Evolutionary conservation across 441 rosid genomes (phyloP), one percentile per base, ranked within the genome.

Genomic region (Raphanus hybrid): DNA sequence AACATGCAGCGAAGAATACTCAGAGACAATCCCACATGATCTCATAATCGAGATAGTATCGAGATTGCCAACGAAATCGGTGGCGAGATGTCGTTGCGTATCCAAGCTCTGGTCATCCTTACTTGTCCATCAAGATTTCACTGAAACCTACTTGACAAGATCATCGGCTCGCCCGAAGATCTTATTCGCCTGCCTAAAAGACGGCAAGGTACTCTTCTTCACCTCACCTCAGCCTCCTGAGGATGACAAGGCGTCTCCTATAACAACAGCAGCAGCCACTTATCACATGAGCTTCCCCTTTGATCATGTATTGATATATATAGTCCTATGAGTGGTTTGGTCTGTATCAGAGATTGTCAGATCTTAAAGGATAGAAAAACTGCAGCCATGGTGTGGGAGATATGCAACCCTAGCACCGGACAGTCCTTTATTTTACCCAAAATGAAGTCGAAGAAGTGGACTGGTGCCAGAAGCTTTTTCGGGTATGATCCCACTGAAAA

Each of bases 361-460:
- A 45, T 45, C 15, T 0, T 41, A 41, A 41, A 41, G 4, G 48
- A n/a, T 41, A 41, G 48, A 1, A 45, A 45, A 45, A 45, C 52
- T 45, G 52, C 15, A 45, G 52, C 52, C 52, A 45, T 45, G 52
- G 52, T 45, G 52, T 45, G 52, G 52, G 52, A 45, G 52, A 45
- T 45, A 45, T 45, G 52, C 52, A 45, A 45, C 52, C 52, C 52
- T 45, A 11, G 52, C 52, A 45, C 15, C 15, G 52, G 52, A 45
- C 52, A 45, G 6, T 45, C 52, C 52, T 12, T 45, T 45, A 4
- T 45, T 45, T 45, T 45, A 45, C 52, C 52, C 52, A 45, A 45
- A 45, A 45, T 45, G 52, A 45, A 11, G 14, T 45, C 52, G 11
- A 45, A 14, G 52, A 45, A 45, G 52, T 4, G 52, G 52, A 45